Evolutionary conservation across 2,329 filamentous ascomycete genomes (phyloP), one percentile per base, ranked within the genome.

Genomic region (Zalaria obscura): DNA sequence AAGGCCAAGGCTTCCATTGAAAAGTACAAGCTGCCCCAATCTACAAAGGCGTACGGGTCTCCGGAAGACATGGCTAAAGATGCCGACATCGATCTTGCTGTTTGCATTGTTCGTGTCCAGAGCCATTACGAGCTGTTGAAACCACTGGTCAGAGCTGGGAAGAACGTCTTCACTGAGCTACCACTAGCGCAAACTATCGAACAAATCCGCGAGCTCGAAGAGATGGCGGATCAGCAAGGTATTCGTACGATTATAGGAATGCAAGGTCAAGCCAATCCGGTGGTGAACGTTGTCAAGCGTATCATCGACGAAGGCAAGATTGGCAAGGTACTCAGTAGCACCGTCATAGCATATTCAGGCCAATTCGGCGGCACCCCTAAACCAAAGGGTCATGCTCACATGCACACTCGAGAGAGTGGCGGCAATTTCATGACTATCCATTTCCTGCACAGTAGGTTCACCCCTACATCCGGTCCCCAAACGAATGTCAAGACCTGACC

Each of bases 161-260:
- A 73, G 50, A 57, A 66, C 35, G 60, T 68, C 8, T 72, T 66
- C 42, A 60, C 65, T n/a, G 69, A 73, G 48, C 70, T 68, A 68
- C 69, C 67, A 3, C 55, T 70, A 1, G 67, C 56, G 0, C 54
- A 58, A 3, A 66, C 60, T 35, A 40, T 63, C 1, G 45, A 52
- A 1, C 58, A 70, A 44, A 60, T 67, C 1, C 57, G 64, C 36
- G 64, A 69, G 45, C 52, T 74, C 18, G 50, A 56, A 0, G 49
- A 51, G 1, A 44, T 70, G 6, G 68, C 68, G 0, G 55, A 60
- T 36, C 41, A 53, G 25, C 63, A 62, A 27, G 58, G 60, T 1
- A 56, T 65, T 7, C 59, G 55, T 38, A 73, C 66, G 0, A 55
- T 68, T 25, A 58, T 73, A 3, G 69, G 69, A 2, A 43, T 71